Conservation (phyloP, 805 yeast species). For the Lachancea thermotolerans region DNA sequence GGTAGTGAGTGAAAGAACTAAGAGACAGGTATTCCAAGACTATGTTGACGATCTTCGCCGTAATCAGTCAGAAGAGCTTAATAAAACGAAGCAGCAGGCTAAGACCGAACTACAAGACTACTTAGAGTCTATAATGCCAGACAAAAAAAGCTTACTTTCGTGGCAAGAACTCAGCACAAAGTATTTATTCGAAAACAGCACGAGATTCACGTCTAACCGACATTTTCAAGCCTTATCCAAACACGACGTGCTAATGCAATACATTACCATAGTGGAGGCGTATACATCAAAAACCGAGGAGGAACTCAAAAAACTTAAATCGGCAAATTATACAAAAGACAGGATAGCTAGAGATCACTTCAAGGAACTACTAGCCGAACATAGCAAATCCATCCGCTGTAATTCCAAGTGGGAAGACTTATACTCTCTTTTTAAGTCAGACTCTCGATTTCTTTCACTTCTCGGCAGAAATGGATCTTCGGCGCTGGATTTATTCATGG, state of each 20-base stretch:
- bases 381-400: constrained; percentile 36
- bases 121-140: constrained; percentile 34
- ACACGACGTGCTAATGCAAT: constrained; percentile 51
- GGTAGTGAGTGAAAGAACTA: constrained; percentile 50
- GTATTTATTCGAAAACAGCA: constrained; percentile 36
- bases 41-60: constrained; percentile 39
- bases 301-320: constrained; percentile 24
- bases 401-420: constrained; percentile 56
- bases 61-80: constrained; percentile 20
- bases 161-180: constrained; percentile 22
- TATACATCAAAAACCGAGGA: constrained; percentile 21
- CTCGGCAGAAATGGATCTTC: constrained; percentile 75
- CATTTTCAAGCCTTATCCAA: constrained; percentile 47
- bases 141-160: constrained; percentile 13
- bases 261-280: constrained; percentile 26
- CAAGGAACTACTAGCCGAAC: constrained; percentile 38
- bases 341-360: constrained; percentile 60
- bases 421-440: constrained; percentile 44
- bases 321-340: constrained; percentile 47
- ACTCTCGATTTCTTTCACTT: constrained; percentile 49
- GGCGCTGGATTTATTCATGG: constrained; percentile 72
- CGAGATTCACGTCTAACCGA: constrained; percentile 52
- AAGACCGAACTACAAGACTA: constrained; percentile 46
- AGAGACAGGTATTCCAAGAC: constrained; percentile 47
- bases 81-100: constrained; percentile 40